Evolutionary conservation across 2,329 filamentous ascomycete species (phyloP).

Genomic region (Dryadomyces quercus-mongolicae): DNA sequence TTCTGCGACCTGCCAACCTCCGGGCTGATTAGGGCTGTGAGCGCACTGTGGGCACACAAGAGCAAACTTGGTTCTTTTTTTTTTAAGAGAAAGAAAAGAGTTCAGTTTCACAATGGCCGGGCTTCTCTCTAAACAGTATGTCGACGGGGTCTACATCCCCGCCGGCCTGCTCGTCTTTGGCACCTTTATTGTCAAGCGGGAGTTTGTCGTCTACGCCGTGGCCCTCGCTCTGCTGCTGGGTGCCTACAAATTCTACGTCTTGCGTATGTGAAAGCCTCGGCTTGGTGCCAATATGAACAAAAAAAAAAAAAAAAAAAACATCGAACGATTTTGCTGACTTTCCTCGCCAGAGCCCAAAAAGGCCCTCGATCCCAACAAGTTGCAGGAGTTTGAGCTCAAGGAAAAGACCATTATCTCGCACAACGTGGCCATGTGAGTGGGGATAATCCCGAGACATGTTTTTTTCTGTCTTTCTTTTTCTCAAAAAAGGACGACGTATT

Average conservation of each 20-base stretch:
- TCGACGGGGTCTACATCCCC: slow-evolving; percentile 76
- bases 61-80: no score
- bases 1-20: no score
- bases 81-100: neutral
- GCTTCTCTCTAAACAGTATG: slow-evolving; percentile 47
- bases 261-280: slow-evolving; percentile 41
- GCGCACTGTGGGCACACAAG: no score
- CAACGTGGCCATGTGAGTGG: slow-evolving; percentile 83
- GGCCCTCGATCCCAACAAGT: slow-evolving; percentile 62
- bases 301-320: no score
- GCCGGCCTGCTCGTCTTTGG: slow-evolving; percentile 67
- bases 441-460: neutral
- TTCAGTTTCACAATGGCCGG: slow-evolving; percentile 22
- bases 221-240: slow-evolving; percentile 54
- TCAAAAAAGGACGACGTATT: neutral
- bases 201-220: slow-evolving; percentile 62
- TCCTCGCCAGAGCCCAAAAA: slow-evolving; percentile 58
- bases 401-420: slow-evolving; percentile 95
- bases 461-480: no score
- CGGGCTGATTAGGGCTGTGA: no score
- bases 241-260: slow-evolving; percentile 57
- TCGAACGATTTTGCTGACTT: no score
- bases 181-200: slow-evolving; percentile 63
- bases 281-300: no score
- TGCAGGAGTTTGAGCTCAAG: slow-evolving; percentile 86